phyloP scores from a whole-genome alignment of 176 grass and related monocot species.

The Canna indica region DNA sequence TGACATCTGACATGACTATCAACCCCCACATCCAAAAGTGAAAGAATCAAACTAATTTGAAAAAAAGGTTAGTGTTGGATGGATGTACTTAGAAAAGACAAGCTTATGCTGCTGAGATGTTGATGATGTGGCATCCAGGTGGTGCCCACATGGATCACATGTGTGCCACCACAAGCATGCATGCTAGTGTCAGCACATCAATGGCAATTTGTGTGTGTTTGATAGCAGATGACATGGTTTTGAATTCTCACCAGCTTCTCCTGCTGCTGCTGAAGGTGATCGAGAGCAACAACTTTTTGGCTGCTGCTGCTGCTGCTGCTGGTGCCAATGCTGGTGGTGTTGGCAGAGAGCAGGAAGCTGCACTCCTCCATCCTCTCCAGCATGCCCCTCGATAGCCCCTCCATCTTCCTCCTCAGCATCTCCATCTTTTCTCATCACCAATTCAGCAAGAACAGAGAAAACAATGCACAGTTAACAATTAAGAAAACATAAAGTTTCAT shows the following conservation, averaged over 20 bases:
- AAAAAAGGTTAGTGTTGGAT: too few species aligned
- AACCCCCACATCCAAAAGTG: too few species aligned
- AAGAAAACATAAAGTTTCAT: background rate
- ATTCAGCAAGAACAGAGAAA: background rate
- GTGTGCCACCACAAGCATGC: background rate
- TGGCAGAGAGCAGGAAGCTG: slow-evolving; percentile 14
- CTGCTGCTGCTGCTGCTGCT: slow-evolving; percentile 10
- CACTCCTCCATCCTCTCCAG: slow-evolving; percentile 73
- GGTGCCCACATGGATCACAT: slow-evolving; percentile 1
- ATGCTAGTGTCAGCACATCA: background rate
- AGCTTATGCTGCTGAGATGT: background rate
- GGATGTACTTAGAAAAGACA: background rate
- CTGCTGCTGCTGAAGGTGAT: background rate
- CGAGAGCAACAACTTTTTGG: background rate
- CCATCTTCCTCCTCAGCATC: slow-evolving; percentile 75
- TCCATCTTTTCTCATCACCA: slow-evolving; percentile 40
- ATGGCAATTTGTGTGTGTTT: background rate
- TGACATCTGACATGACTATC: too few species aligned
- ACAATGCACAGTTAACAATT: background rate
- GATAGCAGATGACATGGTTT: background rate
- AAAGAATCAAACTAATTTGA: too few species aligned
- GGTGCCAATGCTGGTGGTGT: background rate
- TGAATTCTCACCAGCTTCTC: slow-evolving; percentile 5
- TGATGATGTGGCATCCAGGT: background rate
- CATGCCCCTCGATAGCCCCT: slow-evolving; percentile 83